Conservation (phyloP, 1,284 basidiomycete genomes). For the Malassezia dermatis region DNA sequence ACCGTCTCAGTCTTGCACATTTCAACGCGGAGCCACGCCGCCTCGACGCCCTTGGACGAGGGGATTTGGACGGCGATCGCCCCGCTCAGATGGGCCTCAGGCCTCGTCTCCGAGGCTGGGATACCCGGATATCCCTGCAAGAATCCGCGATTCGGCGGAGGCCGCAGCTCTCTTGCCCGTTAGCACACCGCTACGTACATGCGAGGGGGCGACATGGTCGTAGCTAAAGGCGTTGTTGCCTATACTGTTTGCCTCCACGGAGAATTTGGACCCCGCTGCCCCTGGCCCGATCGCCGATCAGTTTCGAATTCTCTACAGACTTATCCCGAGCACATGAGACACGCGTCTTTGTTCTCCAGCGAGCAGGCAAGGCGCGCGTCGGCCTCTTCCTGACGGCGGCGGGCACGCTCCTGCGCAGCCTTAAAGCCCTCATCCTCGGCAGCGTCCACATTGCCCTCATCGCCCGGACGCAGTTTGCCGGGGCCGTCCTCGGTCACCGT, state of each 20-base stretch:
- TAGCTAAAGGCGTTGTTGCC: neutral
- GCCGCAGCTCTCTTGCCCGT: conserved; percentile 24
- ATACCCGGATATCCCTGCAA: conserved; percentile 45
- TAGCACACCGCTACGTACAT: conserved; percentile 3
- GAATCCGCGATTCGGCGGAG: conserved; percentile 38
- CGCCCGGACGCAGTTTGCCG: conserved; percentile 12
- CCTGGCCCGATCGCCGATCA: neutral
- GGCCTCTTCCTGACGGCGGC: conserved; percentile 66
- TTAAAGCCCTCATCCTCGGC: conserved; percentile 63
- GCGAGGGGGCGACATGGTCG: conserved; percentile 6
- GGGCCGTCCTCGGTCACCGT: conserved; percentile 40
- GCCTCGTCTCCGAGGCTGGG: conserved; percentile 24
- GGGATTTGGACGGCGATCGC: conserved; percentile 34
- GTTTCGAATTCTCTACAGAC: neutral
- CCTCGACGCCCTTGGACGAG: conserved; percentile 34
- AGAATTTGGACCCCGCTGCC: neutral
- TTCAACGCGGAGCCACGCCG: conserved; percentile 43
- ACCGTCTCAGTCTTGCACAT: conserved; percentile 43
- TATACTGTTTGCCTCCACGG: neutral
- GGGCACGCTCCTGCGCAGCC: conserved; percentile 63
- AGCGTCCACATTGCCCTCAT: conserved; percentile 47
- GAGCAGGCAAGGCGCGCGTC: conserved; percentile 66
- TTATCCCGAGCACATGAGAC: conserved; percentile 44
- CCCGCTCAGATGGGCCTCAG: conserved; percentile 38
- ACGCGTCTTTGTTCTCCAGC: conserved; percentile 64